Evolutionary conservation across 2,329 filamentous ascomycete species (phyloP).

Genomic region (Phyllosticta capitalensis): DNA sequence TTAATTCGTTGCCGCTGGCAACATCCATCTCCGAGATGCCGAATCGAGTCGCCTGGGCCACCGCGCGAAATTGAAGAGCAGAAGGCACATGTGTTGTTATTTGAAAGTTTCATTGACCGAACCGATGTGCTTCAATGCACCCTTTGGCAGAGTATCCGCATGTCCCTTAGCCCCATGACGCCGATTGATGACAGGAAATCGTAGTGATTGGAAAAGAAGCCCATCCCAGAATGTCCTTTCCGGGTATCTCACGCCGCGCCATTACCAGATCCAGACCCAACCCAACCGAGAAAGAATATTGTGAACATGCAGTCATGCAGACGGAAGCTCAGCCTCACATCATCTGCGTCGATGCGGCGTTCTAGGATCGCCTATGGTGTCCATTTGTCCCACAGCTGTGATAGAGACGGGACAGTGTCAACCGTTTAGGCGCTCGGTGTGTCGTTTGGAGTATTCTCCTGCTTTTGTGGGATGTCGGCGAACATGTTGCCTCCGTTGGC

Average conservation of each 20-base stretch:
- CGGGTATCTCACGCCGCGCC: constrained; percentile 11
- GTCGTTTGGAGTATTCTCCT: neutral
- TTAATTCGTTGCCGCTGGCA: neutral
- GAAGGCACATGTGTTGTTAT: neutral
- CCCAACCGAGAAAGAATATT: neutral
- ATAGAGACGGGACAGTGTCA: neutral
- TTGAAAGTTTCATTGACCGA: neutral
- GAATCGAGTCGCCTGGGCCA: neutral
- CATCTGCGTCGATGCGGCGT: neutral
- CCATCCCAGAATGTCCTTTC: constrained; percentile 10
- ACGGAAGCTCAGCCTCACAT: neutral
- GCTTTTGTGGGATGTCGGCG: constrained; percentile 21
- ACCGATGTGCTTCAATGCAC: neutral
- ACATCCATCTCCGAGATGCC: neutral
- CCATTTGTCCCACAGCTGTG: neutral
- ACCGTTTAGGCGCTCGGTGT: neutral
- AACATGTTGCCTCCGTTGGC: constrained; percentile 23
- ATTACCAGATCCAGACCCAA: constrained; percentile 8
- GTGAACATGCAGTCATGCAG: neutral
- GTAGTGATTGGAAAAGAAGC: constrained; percentile 3
- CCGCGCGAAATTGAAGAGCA: neutral
- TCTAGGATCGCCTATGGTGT: neutral
- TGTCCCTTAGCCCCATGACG: neutral
- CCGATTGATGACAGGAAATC: constrained; percentile 2
- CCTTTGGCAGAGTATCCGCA: neutral